A percentile compares a stretch with the other conserved stretches of the same genome.
These are phyloP conservation scores for Periconia digitata DNA, from an alignment of 2,329 filamentous ascomycete genomes.

Conservation along the genomic window DNA sequence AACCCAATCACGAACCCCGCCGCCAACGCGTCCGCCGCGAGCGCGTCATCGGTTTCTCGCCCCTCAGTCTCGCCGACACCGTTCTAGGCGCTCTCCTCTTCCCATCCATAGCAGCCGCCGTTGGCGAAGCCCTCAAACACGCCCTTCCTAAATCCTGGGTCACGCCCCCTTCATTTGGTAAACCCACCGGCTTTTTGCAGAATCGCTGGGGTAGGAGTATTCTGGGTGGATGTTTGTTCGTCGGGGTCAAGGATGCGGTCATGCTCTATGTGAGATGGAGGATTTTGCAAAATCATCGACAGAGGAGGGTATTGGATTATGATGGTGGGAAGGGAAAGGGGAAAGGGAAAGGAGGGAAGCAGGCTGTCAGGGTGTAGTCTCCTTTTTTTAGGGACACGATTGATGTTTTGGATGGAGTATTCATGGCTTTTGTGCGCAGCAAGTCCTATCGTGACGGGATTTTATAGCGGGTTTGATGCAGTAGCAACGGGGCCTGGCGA, in stretches of 20 bases:
- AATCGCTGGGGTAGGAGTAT: slow-evolving; percentile 87
- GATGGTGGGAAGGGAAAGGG: slow-evolving; percentile 29
- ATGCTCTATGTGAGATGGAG: slow-evolving; percentile 60
- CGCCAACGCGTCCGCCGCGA: slow-evolving; percentile 41
- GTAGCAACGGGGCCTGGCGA: too few relatives aligned
- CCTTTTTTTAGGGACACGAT: not conserved
- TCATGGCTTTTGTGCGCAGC: too few relatives aligned
- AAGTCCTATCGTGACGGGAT: too few relatives aligned
- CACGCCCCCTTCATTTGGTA: slow-evolving; percentile 47
- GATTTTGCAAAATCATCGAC: slow-evolving; percentile 52
- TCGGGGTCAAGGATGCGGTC: slow-evolving; percentile 74
- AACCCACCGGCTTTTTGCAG: slow-evolving; percentile 70
- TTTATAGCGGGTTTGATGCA: too few relatives aligned
- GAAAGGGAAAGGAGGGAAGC: slow-evolving; percentile 22
- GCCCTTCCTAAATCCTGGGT: slow-evolving; percentile 68
- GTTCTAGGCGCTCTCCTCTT: slow-evolving; percentile 74
- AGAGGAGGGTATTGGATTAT: slow-evolving; percentile 49
- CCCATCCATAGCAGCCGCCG: slow-evolving; percentile 75
- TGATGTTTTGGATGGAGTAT: too few relatives aligned
- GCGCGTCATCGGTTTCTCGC: slow-evolving; percentile 53
- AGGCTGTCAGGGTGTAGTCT: slow-evolving; percentile 1
- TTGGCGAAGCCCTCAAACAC: slow-evolving; percentile 73
- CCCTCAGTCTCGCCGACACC: slow-evolving; percentile 58
- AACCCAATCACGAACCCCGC: slow-evolving; percentile 17
- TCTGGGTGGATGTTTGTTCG: slow-evolving; percentile 83